These are phyloP conservation scores for Leersia perrieri DNA, from an alignment of 176 grass and related monocot species.

Conservation along the genomic window DNA sequence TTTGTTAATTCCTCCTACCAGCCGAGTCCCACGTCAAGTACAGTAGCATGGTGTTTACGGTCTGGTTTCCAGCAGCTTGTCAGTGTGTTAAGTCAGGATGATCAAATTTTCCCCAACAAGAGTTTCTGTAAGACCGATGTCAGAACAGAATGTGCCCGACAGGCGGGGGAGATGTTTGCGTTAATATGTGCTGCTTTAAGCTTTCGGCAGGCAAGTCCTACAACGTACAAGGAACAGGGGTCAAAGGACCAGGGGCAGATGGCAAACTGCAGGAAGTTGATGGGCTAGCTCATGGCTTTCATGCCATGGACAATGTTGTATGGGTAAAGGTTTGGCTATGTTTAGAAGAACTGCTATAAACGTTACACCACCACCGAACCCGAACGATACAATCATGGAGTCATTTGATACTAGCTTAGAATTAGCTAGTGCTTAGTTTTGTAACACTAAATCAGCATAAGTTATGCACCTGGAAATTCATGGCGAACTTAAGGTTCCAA, in stretches of 20 bases:
- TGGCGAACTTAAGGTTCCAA: background rate
- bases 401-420: background rate
- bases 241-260: background rate
- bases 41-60: background rate
- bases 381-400: background rate
- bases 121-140: background rate
- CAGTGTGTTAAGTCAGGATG: background rate
- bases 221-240: background rate
- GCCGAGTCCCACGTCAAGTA: slow-evolving; percentile 3
- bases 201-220: background rate
- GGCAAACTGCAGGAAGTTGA: background rate
- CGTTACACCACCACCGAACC: background rate
- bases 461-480: background rate
- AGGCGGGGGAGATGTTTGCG: background rate
- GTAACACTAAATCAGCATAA: background rate
- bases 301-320: background rate
- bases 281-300: background rate
- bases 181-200: background rate
- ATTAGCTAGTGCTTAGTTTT: background rate
- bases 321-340: background rate
- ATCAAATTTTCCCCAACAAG: slow-evolving; percentile 12
- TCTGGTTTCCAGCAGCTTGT: background rate
- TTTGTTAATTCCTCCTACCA: slow-evolving; percentile 31
- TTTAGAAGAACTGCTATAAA: background rate
- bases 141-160: slow-evolving; percentile 7